Base-by-base conservation (phyloP, 1,139 yeast species). In the Nakaseomyces sp. region DNA sequence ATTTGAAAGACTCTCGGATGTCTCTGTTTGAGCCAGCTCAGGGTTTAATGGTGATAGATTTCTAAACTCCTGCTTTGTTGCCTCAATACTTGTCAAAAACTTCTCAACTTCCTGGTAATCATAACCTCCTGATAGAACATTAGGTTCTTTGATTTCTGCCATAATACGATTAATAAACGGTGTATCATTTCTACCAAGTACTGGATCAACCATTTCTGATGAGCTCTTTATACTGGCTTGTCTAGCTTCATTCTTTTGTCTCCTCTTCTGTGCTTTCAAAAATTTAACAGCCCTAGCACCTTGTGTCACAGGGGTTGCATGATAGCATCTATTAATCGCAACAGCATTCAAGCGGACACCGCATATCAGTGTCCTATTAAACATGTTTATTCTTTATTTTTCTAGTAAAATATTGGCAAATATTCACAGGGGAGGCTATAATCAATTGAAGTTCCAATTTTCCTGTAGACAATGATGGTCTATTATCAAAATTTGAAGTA, bases 31-130 rank as follows among this genome's bases (percentile, higher is more conserved):
- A 38, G 51, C 46, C 33, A 54, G 41, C 17, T 49, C 50, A n/a
- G 52, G 54, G 44, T 57, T 52, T 31, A 61, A 45, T 13, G 54
- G 55, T 5, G 59, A 51, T 9, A 59, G 46, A 20, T 49, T 51
- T 19, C 45, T 65, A 30, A 77, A 69, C 42, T 70, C 72, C 45
- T 73, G 63, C 41, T 76, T 68, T 5, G 82, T 74, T 61, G 74
- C 78, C 70, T 77, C 79, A 4, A 94, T 93, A 38, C 95, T 94
- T 54, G 74, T 82, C 47, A 87, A 60, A 48, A 88, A 69, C 59
- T 79, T 83, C 50, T 87, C 93, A 45, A 86, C 80, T 57, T 85
- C 88, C 35, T 67, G 69, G 50, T 76, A 64, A 49, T 76, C 72
- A 52, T 71, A 79, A 0, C 83, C 81, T 56, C 74, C 71, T 13